Percentiles rank a stretch among this genome's conserved stretches.
phyloP scores from a whole-genome alignment of 2,329 filamentous ascomycete species.

The Hymenoscyphus repandus region DNA sequence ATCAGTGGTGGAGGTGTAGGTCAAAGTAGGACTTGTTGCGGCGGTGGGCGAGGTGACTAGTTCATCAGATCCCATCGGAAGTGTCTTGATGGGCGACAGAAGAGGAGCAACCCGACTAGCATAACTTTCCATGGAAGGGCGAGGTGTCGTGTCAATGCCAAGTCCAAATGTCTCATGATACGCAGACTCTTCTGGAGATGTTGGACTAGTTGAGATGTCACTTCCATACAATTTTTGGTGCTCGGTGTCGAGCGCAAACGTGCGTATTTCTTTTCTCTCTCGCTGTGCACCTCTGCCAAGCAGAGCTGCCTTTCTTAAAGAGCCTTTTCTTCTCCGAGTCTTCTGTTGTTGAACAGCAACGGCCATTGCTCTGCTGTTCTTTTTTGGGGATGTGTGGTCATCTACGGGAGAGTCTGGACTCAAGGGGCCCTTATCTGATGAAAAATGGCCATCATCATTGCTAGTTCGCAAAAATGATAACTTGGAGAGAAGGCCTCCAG shows the following conservation, averaged over 20 bases:
- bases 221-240: slow-evolving; percentile 15
- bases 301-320: slow-evolving; percentile 79
- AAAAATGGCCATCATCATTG: slow-evolving; percentile 33
- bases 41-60: slow-evolving; percentile 29
- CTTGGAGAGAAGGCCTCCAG: slow-evolving; percentile 59
- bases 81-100: slow-evolving; percentile 26
- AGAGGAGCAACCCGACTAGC: slow-evolving; percentile 31
- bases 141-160: slow-evolving; percentile 43
- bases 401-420: slow-evolving; percentile 29
- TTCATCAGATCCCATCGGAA: slow-evolving; percentile 28
- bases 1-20: slow-evolving; percentile 71
- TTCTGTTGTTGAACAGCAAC: slow-evolving; percentile 39
- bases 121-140: slow-evolving; percentile 43
- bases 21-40: slow-evolving; percentile 49
- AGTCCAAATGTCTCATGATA: slow-evolving; percentile 36
- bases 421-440: slow-evolving; percentile 19
- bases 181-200: slow-evolving; percentile 23
- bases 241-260: slow-evolving; percentile 30
- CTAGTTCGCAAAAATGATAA: slow-evolving; percentile 61
- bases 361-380: slow-evolving; percentile 29
- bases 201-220: slow-evolving; percentile 18
- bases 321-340: slow-evolving; percentile 71
- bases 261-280: slow-evolving; percentile 49
- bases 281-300: slow-evolving; percentile 67
- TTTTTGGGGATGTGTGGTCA: slow-evolving; percentile 26